Base-by-base conservation (phyloP, 352 stramenopile genomes). In the Proteromonas lacertae region DNA sequence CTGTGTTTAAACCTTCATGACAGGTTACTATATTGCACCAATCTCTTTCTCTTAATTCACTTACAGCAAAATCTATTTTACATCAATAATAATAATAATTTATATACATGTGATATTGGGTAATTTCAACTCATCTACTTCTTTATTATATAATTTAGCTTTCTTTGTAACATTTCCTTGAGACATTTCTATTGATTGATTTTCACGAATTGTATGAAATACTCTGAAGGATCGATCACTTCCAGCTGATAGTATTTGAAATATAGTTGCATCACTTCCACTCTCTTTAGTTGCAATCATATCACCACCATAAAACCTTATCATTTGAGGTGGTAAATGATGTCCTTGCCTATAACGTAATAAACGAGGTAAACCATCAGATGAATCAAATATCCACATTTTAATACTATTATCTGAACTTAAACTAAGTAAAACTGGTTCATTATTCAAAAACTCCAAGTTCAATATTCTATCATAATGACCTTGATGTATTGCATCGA, bases 301-400 rank as follows among this genome's bases (percentile, higher is more conserved):
- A 1, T 10, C 2, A n/a, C 24, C 36, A 28, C 26, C 25, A 28
- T 35, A 42, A 14, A 13, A 42, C 2, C 26, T 14, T 18, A 42
- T 16, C 18, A 16, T 10, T 1, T 13, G 2, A 2, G 36, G 18
- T 5, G 4, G n/a, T 14, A 3, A 1, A n/a, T 2, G 6, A 29
- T 25, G 26, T 24, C 68, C 69, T 25, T 76, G 55, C 14, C 69
- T 60, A 14, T 57, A 78, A 49, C 76, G 76, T 23, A 90, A 60
- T n/a, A 86, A 48, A 13, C 71, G 65, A 17, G 67, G 63, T 5
- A 52, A 64, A 9, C 50, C 55, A 25, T 79, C 67, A 5, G 75
- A 42, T 20, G 69, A 52, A 51, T 90, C 74, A 25, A 90, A 86
- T 33, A 88, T 78, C 73, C 71, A 90, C 46, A 82, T 55, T 43